Conservation (phyloP, 257 asterid species). For the Striga asiatica region DNA sequence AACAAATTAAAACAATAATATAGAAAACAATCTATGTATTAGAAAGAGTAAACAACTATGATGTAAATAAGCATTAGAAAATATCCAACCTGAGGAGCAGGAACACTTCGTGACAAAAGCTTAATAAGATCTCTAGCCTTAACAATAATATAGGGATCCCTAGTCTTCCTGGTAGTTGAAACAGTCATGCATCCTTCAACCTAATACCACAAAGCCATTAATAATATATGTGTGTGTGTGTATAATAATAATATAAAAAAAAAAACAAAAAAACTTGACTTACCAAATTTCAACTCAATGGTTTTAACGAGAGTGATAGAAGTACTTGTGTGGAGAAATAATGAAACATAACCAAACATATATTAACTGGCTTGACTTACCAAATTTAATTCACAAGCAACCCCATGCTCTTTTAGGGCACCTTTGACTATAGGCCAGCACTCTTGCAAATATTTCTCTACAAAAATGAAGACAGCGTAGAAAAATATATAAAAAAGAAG, state of each 20-base stretch:
- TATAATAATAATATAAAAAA: too few species aligned
- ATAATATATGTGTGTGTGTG: too few species aligned
- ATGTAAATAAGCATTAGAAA: not conserved
- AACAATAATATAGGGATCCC: conserved; percentile 71
- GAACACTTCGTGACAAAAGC: conserved; percentile 91
- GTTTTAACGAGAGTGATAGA: not conserved
- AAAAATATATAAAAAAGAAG: not conserved
- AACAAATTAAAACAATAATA: not conserved
- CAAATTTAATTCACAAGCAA: conserved; percentile 60
- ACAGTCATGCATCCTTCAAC: conserved; percentile 93
- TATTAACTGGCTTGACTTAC: conserved; percentile 25
- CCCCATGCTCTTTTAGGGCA: conserved; percentile 61
- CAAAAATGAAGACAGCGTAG: not conserved
- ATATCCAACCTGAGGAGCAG: conserved; percentile 72
- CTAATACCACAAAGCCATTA: conserved; percentile 24
- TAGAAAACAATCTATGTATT: not conserved
- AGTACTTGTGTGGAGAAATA: too few species aligned
- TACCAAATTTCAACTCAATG: not conserved
- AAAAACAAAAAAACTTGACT: not conserved
- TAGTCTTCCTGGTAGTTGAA: conserved; percentile 73
- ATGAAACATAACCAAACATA: not conserved
- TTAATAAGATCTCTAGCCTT: conserved; percentile 92
- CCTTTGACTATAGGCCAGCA: conserved; percentile 78
- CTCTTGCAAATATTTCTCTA: conserved; percentile 83
- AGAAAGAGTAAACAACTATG: not conserved